Evolutionary conservation across 306 rosid genomes (phyloP).

Genomic region (Glycyrrhiza uralensis): DNA sequence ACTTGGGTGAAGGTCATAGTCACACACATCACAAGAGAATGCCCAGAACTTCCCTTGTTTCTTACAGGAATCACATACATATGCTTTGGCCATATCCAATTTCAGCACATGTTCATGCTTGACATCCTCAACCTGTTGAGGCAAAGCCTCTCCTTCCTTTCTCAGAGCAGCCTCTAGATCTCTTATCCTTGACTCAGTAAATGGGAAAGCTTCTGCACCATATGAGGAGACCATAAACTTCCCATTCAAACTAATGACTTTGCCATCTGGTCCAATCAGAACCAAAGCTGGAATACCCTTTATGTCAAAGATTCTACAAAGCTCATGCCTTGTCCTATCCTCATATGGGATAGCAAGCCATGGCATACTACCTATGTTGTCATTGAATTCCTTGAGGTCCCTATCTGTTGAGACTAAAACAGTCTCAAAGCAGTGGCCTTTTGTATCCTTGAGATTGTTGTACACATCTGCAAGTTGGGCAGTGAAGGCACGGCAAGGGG

Average conservation of each 20-base stretch:
- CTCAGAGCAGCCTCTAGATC: slow-evolving; percentile 63
- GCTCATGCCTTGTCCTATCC: slow-evolving; percentile 71
- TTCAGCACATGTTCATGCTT: slow-evolving; percentile 86
- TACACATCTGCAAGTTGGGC: slow-evolving; percentile 62
- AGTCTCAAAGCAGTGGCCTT: slow-evolving; percentile 51
- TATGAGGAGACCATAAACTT: slow-evolving; percentile 57
- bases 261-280: slow-evolving; percentile 72
- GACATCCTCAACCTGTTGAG: slow-evolving; percentile 59
- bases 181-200: slow-evolving; percentile 57
- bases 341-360: slow-evolving; percentile 81
- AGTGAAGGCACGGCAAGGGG: slow-evolving; percentile 74
- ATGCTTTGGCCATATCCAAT: slow-evolving; percentile 83
- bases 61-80: slow-evolving; percentile 79
- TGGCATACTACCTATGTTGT: slow-evolving; percentile 54
- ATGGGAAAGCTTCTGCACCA: slow-evolving; percentile 87
- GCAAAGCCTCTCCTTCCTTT: slow-evolving; percentile 82
- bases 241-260: slow-evolving; percentile 50
- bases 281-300: slow-evolving; percentile 77
- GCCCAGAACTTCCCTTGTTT: slow-evolving; percentile 82
- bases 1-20: slow-evolving; percentile 86
- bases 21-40: slow-evolving; percentile 81
- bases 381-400: slow-evolving; percentile 65
- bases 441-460: slow-evolving; percentile 42
- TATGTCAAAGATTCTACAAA: slow-evolving; percentile 64
- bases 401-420: slow-evolving; percentile 75